phyloP scores from a whole-genome alignment of 768 basidiomycete genomes.

The Rhodocollybia butyracea region DNA sequence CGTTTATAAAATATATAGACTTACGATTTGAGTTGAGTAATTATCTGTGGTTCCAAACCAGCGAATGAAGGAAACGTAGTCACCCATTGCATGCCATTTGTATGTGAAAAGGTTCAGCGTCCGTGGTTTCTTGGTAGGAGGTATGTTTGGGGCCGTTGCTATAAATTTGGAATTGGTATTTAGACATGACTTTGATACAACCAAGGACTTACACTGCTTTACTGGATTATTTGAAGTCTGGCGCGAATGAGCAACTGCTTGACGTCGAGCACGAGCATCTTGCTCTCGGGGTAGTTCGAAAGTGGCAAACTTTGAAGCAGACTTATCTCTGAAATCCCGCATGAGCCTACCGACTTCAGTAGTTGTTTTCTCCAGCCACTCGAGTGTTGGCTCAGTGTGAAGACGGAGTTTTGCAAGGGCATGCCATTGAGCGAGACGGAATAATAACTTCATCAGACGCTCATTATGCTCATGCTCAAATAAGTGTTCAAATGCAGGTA shows the following conservation, averaged over 20 bases:
- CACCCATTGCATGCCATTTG: slow-evolving; percentile 31
- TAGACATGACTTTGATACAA: too few relatives aligned
- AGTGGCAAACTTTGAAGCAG: neutral
- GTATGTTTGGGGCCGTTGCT: too few relatives aligned
- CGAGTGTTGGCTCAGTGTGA: too few relatives aligned
- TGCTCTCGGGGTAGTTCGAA: slow-evolving; percentile 6
- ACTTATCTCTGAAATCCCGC: neutral
- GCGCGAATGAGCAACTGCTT: too few relatives aligned
- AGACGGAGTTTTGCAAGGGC: too few relatives aligned
- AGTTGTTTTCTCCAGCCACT: too few relatives aligned
- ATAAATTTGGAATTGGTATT: too few relatives aligned
- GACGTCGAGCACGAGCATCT: slow-evolving; percentile 9
- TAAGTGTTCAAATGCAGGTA: slow-evolving; percentile 31
- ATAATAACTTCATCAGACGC: slow-evolving; percentile 9
- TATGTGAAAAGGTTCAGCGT: slow-evolving; percentile 28
- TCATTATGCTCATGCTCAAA: slow-evolving; percentile 12
- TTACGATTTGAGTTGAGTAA: slow-evolving; percentile 34
- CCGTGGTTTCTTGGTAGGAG: slow-evolving; percentile 8
- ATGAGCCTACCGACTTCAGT: neutral
- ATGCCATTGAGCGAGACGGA: slow-evolving; percentile 16
- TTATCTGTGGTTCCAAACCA: slow-evolving; percentile 30
- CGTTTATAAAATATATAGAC: too few relatives aligned
- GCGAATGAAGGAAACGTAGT: slow-evolving; percentile 24
- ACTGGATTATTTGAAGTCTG: too few relatives aligned
- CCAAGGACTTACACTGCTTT: too few relatives aligned